Percentiles rank a stretch among this genome's conserved stretches.
phyloP scores from a whole-genome alignment of 2,329 filamentous ascomycete genomes.

The Albophoma yamanashiensis region DNA sequence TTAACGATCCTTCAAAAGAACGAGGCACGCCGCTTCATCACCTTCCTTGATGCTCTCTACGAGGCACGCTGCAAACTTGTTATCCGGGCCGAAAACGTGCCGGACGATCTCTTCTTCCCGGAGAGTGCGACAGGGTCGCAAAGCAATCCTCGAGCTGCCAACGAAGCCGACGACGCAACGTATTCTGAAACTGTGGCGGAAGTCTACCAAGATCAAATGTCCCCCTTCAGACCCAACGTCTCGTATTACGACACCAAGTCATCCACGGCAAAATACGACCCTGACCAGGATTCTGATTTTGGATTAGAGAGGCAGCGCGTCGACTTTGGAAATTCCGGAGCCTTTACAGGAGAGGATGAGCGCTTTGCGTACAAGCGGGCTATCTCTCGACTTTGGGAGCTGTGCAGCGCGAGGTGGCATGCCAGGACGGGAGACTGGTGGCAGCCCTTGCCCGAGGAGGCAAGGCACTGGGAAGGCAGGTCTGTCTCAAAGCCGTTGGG shows the following conservation, averaged over 20 bases:
- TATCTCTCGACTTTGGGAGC: conserved; percentile 69
- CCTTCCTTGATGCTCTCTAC: conserved; percentile 68
- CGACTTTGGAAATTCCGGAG: conserved; percentile 58
- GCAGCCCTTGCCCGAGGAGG: conserved; percentile 53
- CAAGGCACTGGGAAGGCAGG: conserved; percentile 55
- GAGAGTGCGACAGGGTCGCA: conserved; percentile 27
- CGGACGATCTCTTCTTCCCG: conserved; percentile 71
- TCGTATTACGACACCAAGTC: conserved; percentile 48
- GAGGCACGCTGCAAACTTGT: conserved; percentile 71
- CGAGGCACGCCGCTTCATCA: conserved; percentile 72
- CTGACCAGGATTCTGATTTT: conserved; percentile 48
- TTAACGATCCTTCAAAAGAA: conserved; percentile 63
- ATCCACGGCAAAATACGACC: conserved; percentile 37
- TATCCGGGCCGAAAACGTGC: conserved; percentile 54
- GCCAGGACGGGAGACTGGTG: conserved; percentile 56
- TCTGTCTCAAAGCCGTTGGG: conserved; percentile 11
- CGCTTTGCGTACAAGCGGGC: conserved; percentile 73
- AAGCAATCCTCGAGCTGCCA: conserved; percentile 2
- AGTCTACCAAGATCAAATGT: conserved; percentile 67
- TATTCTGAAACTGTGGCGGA: conserved; percentile 42
- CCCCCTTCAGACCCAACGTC: conserved; percentile 71
- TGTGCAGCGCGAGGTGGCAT: conserved; percentile 67
- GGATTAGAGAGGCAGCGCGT: conserved; percentile 26
- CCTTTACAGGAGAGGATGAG: conserved; percentile 73
- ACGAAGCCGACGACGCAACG: conserved; percentile 24